Conservation (phyloP, 441 rosid genomes). For the Populus tomentosa region DNA sequence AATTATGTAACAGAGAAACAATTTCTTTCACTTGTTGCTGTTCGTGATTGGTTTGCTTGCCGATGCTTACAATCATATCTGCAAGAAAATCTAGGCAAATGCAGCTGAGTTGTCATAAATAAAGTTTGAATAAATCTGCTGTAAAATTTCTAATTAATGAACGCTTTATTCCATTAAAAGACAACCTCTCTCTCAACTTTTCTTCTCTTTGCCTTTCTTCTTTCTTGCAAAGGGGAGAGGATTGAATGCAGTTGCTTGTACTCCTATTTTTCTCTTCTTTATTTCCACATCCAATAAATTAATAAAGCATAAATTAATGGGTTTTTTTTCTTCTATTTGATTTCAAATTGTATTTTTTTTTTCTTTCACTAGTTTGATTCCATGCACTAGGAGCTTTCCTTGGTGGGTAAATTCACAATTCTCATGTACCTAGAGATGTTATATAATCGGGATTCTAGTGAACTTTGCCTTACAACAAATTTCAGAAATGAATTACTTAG, state of each 20-base stretch:
- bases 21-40: conserved; percentile 31
- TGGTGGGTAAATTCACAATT: too few species aligned
- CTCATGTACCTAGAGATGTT: too few species aligned
- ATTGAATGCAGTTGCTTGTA: background rate
- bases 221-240: background rate
- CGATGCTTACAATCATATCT: conserved; percentile 43
- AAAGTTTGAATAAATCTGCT: background rate
- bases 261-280: background rate
- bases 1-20: background rate
- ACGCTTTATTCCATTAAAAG: background rate
- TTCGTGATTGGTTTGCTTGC: conserved; percentile 25
- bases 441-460: too few species aligned
- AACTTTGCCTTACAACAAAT: too few species aligned
- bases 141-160: background rate
- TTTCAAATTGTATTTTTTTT: too few species aligned
- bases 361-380: too few species aligned
- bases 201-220: background rate
- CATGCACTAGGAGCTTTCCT: too few species aligned
- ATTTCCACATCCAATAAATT: too few species aligned
- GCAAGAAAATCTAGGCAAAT: conserved; percentile 41
- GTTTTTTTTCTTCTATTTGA: too few species aligned
- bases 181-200: background rate
- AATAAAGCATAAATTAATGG: too few species aligned
- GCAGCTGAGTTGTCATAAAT: background rate
- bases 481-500: too few species aligned